A percentile compares a stretch with the other conserved stretches of the same genome.
phyloP scores from a whole-genome alignment of 2,329 filamentous ascomycete genomes.

The Ceratocystiopsis brevicomis region DNA sequence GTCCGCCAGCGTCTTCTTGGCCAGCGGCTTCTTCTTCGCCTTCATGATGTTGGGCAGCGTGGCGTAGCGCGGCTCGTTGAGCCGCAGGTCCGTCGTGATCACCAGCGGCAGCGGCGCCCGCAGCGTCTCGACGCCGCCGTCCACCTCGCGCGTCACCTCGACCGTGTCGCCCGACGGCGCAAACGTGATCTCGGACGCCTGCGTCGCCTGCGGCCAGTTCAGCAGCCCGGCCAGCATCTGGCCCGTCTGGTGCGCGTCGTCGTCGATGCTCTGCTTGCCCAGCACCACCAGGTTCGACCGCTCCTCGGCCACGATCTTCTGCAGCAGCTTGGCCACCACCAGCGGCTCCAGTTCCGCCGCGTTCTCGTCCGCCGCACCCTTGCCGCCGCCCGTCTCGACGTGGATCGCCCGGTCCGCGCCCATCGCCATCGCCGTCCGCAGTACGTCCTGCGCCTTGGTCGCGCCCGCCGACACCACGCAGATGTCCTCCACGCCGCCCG shows the following conservation, averaged over 20 bases:
- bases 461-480: conserved; percentile 78
- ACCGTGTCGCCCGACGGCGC: conserved; percentile 50
- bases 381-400: conserved; percentile 46
- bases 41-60: conserved; percentile 99
- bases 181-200: conserved; percentile 71
- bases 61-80: conserved; percentile 91
- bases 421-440: conserved; percentile 97
- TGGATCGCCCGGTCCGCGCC: conserved; percentile 84
- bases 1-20: conserved; percentile 76
- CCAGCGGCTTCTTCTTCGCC: conserved; percentile 98
- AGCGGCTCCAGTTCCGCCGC: conserved; percentile 69
- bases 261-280: conserved; percentile 96
- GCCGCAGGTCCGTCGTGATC: conserved; percentile 80
- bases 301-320: conserved; percentile 62
- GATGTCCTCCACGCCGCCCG: conserved; percentile 72
- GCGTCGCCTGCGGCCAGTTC: conserved; percentile 86
- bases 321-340: conserved; percentile 76
- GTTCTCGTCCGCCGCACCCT: conserved; percentile 53
- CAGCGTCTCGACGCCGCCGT: conserved; percentile 85
- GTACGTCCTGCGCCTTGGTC: conserved; percentile 66
- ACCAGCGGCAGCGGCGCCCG: conserved; percentile 74
- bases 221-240: conserved; percentile 92
- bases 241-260: conserved; percentile 86
- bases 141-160: conserved; percentile 76
- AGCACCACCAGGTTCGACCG: conserved; percentile 81